Evolutionary conservation across 331 rosid genomes (phyloP).

Genomic region (Cydonia oblonga): DNA sequence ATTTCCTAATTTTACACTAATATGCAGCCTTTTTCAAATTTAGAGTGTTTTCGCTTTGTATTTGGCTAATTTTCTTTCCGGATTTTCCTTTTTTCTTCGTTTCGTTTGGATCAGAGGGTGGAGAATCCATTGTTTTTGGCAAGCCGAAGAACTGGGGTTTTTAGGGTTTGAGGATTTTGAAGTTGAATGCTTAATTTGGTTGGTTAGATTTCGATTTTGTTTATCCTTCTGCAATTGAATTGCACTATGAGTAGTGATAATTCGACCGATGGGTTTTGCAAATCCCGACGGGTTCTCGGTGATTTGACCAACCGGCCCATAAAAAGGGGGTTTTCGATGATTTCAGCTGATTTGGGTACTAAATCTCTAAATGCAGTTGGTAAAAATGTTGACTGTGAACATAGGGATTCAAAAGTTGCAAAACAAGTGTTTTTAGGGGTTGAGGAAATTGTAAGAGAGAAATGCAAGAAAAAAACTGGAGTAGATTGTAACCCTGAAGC

Average conservation of each 20-base stretch:
- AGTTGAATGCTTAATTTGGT: background rate
- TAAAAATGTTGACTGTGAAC: conserved; percentile 3
- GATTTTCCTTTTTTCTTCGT: background rate
- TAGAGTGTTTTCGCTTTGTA: background rate
- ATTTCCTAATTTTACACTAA: background rate
- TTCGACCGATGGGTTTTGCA: conserved; percentile 18
- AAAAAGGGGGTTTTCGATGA: conserved; percentile 37
- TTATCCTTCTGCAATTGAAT: background rate
- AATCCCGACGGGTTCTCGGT: conserved; percentile 36
- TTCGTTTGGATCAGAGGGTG: background rate
- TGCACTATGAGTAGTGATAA: conserved; percentile 35
- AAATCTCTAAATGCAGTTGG: conserved; percentile 19
- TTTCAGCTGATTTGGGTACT: conserved; percentile 20
- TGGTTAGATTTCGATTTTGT: background rate
- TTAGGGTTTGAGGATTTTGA: background rate
- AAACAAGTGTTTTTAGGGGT: conserved; percentile 24
- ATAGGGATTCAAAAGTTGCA: conserved; percentile 11
- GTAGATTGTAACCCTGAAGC: background rate
- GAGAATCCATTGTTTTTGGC: background rate
- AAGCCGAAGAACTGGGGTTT: background rate
- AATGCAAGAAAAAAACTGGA: conserved; percentile 8
- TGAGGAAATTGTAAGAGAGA: conserved; percentile 18
- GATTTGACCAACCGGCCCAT: conserved; percentile 46
- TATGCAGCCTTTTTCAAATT: background rate
- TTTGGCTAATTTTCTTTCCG: background rate